These are phyloP conservation scores for Chenopodium album DNA, from an alignment of 148 eudicot genomes.

Conservation along the genomic window DNA sequence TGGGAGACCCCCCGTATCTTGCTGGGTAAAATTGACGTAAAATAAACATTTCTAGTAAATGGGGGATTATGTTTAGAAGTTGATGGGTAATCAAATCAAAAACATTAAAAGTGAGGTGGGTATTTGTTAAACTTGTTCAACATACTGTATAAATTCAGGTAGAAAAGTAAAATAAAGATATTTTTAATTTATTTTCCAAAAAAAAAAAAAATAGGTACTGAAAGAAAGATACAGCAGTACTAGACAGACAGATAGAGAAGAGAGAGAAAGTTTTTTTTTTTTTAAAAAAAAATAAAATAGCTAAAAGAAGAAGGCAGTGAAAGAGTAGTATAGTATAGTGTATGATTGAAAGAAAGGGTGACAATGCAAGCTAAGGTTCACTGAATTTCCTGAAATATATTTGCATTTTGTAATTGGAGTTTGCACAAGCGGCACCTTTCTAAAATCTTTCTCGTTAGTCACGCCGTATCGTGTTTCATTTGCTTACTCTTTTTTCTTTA, in stretches of 20 bases:
- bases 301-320: neutral
- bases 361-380: neutral
- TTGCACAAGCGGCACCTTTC: slow-evolving; percentile 3
- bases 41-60: too few relatives aligned
- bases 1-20: too few relatives aligned
- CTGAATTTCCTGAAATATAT: slow-evolving; percentile 19
- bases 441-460: slow-evolving; percentile 26
- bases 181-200: too few relatives aligned
- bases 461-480: slow-evolving; percentile 18
- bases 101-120: neutral
- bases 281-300: neutral
- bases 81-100: too few relatives aligned
- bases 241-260: neutral
- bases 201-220: too few relatives aligned
- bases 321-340: neutral
- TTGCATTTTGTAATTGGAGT: neutral
- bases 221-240: neutral
- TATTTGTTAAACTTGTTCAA: neutral
- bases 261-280: neutral
- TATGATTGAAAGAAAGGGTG: slow-evolving; percentile 13
- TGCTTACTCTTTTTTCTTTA: slow-evolving; percentile 7
- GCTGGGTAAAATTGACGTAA: too few relatives aligned
- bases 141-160: neutral
- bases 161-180: neutral
- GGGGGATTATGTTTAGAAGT: too few relatives aligned